Evolutionary conservation across 176 grass and related monocot species (phyloP).

Genomic region (Cenchrus fungigraminus): DNA sequence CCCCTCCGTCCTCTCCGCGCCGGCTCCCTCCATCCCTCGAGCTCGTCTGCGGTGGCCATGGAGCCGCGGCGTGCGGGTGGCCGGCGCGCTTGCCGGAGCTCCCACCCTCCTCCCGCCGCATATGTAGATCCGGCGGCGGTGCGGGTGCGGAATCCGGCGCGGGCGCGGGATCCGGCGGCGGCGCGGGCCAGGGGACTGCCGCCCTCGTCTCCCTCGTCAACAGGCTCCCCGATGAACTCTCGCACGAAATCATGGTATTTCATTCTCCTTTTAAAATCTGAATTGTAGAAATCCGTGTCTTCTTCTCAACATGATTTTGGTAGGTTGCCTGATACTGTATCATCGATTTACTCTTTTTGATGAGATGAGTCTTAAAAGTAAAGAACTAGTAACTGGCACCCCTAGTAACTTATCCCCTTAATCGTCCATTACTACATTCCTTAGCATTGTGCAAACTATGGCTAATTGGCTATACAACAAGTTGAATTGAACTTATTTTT

Average conservation of each 20-base stretch:
- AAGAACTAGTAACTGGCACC: neutral
- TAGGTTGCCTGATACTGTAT: neutral
- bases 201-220: constrained; percentile 71
- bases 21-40: no score
- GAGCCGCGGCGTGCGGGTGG: no score
- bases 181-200: neutral
- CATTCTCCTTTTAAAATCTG: neutral
- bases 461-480: neutral
- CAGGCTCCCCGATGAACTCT: constrained; percentile 75
- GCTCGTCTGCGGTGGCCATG: no score
- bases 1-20: no score
- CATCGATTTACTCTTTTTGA: no score
- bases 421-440: neutral
- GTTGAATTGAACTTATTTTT: neutral
- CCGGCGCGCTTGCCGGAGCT: no score
- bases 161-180: no score
- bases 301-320: neutral
- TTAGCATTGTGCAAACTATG: neutral
- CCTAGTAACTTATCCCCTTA: neutral
- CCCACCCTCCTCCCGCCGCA: no score
- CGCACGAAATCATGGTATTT: constrained; percentile 89
- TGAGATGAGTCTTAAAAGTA: neutral
- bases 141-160: no score
- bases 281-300: neutral
- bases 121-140: no score